Conservation (phyloP, 176 grass and related monocot species). For the Hordeum vulgare region DNA sequence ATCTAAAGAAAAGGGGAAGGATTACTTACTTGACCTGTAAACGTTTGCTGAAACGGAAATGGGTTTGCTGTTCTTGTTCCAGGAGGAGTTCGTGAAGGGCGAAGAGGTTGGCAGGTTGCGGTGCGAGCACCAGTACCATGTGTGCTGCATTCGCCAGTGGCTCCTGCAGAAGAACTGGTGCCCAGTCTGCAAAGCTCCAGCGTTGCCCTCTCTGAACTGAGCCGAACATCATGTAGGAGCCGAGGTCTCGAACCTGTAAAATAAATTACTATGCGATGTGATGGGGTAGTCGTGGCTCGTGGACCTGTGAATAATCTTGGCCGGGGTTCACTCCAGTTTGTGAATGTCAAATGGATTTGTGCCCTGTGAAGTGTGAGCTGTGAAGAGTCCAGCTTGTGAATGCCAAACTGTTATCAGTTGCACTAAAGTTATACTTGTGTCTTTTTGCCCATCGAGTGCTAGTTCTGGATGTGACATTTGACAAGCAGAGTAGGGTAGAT, state of each 20-base stretch:
- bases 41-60: not conserved
- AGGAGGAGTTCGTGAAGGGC: constrained; percentile 58
- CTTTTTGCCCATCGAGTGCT: not conserved
- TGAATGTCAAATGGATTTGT: not conserved
- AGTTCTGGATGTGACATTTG: not conserved
- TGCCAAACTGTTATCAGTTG: too few relatives aligned
- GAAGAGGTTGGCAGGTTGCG: constrained; percentile 41
- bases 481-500: too few relatives aligned
- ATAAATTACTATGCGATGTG: not conserved
- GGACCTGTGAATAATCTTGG: not conserved
- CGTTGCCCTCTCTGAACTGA: constrained; percentile 1
- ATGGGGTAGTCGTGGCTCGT: not conserved
- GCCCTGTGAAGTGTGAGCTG: not conserved
- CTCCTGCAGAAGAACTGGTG: constrained; percentile 70
- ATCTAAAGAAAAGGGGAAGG: not conserved
- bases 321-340: not conserved
- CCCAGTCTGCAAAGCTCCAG: constrained; percentile 60
- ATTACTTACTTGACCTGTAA: not conserved
- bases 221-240: not conserved
- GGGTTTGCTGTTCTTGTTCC: not conserved
- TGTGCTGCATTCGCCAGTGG: constrained; percentile 61
- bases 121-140: constrained; percentile 66
- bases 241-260: not conserved
- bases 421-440: too few relatives aligned
- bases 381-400: not conserved